phyloP scores from a whole-genome alignment of 208 protist genomes.

The Trichomonas gallinae region DNA sequence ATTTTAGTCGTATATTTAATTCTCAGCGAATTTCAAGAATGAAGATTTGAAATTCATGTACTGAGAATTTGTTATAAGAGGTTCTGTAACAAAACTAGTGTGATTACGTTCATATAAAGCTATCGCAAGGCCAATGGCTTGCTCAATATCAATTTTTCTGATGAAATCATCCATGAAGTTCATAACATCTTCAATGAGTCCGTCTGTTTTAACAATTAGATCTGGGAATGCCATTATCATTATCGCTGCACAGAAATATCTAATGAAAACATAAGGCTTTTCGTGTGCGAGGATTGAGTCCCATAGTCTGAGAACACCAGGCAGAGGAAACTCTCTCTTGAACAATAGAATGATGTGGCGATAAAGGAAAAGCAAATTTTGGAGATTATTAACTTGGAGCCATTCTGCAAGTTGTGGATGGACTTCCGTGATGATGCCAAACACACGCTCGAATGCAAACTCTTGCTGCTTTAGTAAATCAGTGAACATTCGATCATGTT shows the following conservation, averaged over 20 bases:
- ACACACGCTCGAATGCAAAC: background rate
- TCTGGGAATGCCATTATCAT: background rate
- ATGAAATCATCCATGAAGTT: background rate
- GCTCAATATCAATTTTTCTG: background rate
- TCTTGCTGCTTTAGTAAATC: background rate
- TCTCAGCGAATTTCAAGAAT: background rate
- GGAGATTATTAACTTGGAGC: background rate
- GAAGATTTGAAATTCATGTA: background rate
- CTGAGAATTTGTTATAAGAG: background rate
- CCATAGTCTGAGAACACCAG: background rate
- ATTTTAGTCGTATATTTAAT: background rate
- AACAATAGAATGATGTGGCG: background rate
- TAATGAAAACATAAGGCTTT: background rate
- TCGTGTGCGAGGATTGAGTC: background rate
- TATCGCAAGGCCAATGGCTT: background rate
- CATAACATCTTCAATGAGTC: background rate
- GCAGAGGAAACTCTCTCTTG: background rate
- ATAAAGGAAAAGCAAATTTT: background rate
- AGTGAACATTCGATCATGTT: constrained; percentile 10
- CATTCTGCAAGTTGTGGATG: background rate
- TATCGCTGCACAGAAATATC: background rate
- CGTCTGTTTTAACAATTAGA: background rate
- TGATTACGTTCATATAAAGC: background rate
- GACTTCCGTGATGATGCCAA: background rate
- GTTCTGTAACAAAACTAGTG: background rate